Evolutionary conservation across 75 land plant species (phyloP).

Genomic region (Cryptomeria japonica): DNA sequence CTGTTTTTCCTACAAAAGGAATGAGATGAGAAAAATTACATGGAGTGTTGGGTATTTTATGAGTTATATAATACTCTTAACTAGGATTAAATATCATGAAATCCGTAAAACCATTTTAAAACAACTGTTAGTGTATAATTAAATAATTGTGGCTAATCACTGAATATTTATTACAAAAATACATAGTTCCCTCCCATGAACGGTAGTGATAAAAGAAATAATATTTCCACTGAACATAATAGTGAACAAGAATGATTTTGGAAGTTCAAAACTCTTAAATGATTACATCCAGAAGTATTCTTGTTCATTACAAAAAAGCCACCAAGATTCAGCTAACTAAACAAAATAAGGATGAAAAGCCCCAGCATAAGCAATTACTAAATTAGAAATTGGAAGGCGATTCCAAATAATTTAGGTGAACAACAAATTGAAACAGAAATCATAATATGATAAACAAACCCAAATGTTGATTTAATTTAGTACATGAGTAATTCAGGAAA

Average conservation of each 20-base stretch:
- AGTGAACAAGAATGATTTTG: no score
- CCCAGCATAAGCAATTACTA: not conserved
- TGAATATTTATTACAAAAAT: not conserved
- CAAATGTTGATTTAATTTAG: not conserved
- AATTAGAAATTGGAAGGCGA: not conserved
- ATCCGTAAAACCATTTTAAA: not conserved
- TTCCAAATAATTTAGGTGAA: not conserved
- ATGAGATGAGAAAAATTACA: not conserved
- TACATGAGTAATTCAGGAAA: not conserved
- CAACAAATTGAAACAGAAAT: not conserved
- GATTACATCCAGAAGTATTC: no score
- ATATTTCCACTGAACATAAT: no score
- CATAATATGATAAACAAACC: not conserved
- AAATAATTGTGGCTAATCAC: not conserved
- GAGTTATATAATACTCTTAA: not conserved
- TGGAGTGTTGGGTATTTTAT: not conserved
- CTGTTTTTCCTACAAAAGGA: slow-evolving; percentile 38
- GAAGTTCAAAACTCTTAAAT: no score
- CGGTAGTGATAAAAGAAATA: no score
- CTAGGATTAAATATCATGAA: not conserved
- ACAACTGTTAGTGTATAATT: not conserved
- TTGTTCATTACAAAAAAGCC: not conserved
- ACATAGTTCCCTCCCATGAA: no score
- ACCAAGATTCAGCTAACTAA: not conserved
- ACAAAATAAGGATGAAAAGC: not conserved